Conservation (phyloP, 2,329 filamentous ascomycete species). For the Torrubiella hemipterigena region DNA sequence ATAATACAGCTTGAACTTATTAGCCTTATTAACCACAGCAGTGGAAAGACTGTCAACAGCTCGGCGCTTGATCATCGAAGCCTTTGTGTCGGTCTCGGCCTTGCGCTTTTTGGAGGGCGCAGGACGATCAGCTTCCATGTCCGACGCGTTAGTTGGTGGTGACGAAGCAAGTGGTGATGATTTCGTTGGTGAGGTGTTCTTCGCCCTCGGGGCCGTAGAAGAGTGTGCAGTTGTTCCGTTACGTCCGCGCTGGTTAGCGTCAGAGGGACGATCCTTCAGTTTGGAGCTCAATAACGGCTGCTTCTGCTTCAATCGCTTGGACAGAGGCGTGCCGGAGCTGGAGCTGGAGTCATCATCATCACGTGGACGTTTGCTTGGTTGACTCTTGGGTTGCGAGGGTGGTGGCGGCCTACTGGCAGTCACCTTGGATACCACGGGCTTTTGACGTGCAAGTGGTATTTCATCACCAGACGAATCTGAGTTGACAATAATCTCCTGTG, state of each 20-base stretch:
- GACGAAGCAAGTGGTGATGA: constrained; percentile 55
- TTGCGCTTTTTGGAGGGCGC: constrained; percentile 31
- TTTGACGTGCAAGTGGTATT: constrained; percentile 20
- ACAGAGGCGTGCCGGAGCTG: constrained; percentile 45
- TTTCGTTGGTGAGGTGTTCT: constrained; percentile 46
- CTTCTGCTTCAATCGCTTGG: constrained; percentile 43
- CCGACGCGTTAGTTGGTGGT: constrained; percentile 53
- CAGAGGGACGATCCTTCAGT: constrained; percentile 15
- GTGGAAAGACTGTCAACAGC: constrained; percentile 11
- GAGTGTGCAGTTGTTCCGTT: too few species aligned
- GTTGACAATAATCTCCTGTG: constrained; percentile 44
- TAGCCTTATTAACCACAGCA: constrained; percentile 40
- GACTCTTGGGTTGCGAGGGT: constrained; percentile 19
- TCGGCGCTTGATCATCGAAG: constrained; percentile 21
- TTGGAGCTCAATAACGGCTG: constrained; percentile 22
- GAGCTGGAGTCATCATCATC: constrained; percentile 44
- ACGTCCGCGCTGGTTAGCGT: too few species aligned
- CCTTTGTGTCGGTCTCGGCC: constrained; percentile 13
- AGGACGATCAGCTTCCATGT: constrained; percentile 36
- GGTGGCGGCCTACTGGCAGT: constrained; percentile 6
- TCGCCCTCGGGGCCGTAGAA: too few species aligned
- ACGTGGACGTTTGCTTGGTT: constrained; percentile 36
- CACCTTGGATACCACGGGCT: constrained; percentile 9
- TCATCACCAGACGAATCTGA: constrained; percentile 43
- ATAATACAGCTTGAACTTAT: constrained; percentile 44